Evolutionary conservation across 2,329 filamentous ascomycete genomes (phyloP), one percentile per base, ranked within the genome.

Genomic region (Calonectria ilicicola): DNA sequence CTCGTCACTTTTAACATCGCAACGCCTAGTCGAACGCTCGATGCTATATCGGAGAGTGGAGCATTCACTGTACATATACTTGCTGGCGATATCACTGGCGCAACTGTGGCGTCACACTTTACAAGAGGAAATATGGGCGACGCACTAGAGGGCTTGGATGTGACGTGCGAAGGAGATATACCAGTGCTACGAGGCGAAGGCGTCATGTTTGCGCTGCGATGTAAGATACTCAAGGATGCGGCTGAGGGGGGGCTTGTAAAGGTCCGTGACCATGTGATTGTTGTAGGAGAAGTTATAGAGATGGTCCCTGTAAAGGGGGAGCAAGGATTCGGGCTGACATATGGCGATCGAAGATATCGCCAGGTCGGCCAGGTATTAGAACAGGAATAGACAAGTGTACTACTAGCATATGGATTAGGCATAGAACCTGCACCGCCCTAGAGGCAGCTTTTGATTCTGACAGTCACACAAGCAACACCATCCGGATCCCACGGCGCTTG

Each of bases 1-100:
- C 82, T 89, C 14, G 81, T 92, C 8, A 87, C 86, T 0, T 91
- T 92, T 84, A 91, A 91, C 82, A 85, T 91, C 62, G 86, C 86
- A 27, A 85, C 87, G 32, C 90, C 90, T 23, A 91, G 89, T 79
- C 86, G 88, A 15, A 91, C 90, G 15, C 83, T 90, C 27, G 85
- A 89, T 70, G 89, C 89, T 10, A 85, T 92, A 26, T 73, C 79
- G 19, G 80, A 78, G 17, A 86, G 83, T 51, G 76, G 85, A 1
- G 78, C 77, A 17, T 91, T 91, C 79, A 91, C 91, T 70, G 85
- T 91, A 17, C 90, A 92, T 72, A 79, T 91, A 7, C 85, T 91
- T 0, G 81, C 85, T 0, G 87, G 86, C 6, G 86, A 89, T 46
- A 81, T 80, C 6, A 76, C 80, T 1, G 90, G 89, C 14, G 89